phyloP scores from a whole-genome alignment of 306 rosid species.

The Begonia loranthoides region DNA sequence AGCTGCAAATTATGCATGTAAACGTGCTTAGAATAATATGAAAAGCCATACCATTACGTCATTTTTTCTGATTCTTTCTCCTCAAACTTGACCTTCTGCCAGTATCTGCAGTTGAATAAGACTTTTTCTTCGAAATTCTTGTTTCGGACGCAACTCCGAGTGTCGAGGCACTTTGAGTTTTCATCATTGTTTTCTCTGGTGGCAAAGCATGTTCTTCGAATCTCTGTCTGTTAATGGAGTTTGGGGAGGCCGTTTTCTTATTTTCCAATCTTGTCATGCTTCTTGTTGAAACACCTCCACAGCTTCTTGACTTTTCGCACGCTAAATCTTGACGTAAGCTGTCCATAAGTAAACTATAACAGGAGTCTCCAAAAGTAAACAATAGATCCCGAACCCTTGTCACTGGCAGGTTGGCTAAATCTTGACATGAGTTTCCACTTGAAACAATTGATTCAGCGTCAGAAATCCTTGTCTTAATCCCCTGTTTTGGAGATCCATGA shows the following conservation, averaged over 20 bases:
- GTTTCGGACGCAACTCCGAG: too few species aligned
- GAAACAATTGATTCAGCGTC: constrained; percentile 10
- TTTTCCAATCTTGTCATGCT: constrained; percentile 16
- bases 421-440: constrained; percentile 8
- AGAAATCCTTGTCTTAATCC: constrained; percentile 4
- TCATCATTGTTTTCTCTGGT: too few species aligned
- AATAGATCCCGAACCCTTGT: constrained; percentile 17
- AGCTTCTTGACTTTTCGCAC: neutral
- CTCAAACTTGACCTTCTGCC: constrained; percentile 2
- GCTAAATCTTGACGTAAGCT: too few species aligned
- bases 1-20: too few species aligned
- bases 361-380: constrained; percentile 15
- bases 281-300: constrained; percentile 16
- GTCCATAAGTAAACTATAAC: neutral
- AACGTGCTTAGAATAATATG: too few species aligned
- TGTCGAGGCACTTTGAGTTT: too few species aligned
- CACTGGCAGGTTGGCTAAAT: constrained; percentile 12
- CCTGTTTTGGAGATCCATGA: constrained; percentile 4
- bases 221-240: too few species aligned
- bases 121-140: too few species aligned
- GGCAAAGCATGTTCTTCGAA: neutral
- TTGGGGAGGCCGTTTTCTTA: too few species aligned
- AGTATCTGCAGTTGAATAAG: too few species aligned
- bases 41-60: too few species aligned
- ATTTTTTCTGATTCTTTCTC: neutral